Conservation (phyloP, 2,329 filamentous ascomycete species). For the Davidsoniella neocaledoniae region DNA sequence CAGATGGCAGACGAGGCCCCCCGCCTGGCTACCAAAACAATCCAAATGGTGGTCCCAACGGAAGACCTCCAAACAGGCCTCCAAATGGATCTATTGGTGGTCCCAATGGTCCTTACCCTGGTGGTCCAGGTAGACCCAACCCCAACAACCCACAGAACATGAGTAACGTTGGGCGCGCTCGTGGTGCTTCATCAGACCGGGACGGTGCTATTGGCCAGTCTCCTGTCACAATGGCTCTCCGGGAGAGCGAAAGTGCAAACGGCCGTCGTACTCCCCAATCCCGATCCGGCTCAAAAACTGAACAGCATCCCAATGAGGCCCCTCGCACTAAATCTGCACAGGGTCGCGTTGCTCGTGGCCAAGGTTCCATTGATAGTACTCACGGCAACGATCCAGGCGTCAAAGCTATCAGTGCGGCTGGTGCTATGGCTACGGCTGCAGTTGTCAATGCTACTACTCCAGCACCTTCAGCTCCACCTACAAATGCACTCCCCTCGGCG, state of each 20-base stretch:
- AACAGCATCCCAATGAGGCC: slow-evolving; percentile 6
- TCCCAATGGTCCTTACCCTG: slow-evolving; percentile 5
- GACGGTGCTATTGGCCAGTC: slow-evolving; percentile 12
- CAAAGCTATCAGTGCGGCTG: slow-evolving; percentile 21
- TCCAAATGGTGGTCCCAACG: slow-evolving; percentile 20
- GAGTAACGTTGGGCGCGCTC: slow-evolving; percentile 24
- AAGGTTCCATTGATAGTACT: slow-evolving; percentile 52
- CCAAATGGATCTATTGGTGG: slow-evolving; percentile 18
- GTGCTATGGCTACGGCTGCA: slow-evolving; percentile 16
- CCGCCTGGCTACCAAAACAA: slow-evolving; percentile 22
- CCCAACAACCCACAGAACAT: slow-evolving; percentile 25
- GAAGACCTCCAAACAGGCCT: slow-evolving; percentile 28
- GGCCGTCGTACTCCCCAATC: slow-evolving; percentile 11
- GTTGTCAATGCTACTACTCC: slow-evolving; percentile 2
- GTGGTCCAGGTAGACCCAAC: slow-evolving; percentile 32
- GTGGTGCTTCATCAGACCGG: slow-evolving; percentile 34
- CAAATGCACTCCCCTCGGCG: slow-evolving; percentile 4
- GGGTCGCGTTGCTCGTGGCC: slow-evolving; percentile 25
- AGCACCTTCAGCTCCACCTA: slow-evolving; percentile 5
- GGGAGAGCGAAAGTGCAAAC: background rate
- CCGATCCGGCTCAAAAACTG: slow-evolving; percentile 9
- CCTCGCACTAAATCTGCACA: slow-evolving; percentile 11
- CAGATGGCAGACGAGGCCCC: slow-evolving; percentile 19
- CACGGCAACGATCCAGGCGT: slow-evolving; percentile 34
- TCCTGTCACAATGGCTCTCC: slow-evolving; percentile 1